Base-by-base conservation (phyloP, 129 eudicot genomes). In the Smallanthus sonchifolius region DNA sequence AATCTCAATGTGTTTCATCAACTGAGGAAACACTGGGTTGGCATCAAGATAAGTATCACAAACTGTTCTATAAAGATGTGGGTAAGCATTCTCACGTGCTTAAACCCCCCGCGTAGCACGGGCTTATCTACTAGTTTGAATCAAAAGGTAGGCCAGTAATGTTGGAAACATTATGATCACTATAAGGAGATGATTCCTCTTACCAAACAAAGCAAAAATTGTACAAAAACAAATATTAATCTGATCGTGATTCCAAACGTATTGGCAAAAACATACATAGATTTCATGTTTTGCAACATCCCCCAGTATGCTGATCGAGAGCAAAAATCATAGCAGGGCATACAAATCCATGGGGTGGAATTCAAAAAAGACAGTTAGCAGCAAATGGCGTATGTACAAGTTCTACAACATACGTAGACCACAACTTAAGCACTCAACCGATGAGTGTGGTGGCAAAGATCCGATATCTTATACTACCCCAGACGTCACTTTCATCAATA, bases 391-490 rank as follows among this genome's bases (percentile, higher is more conserved):
- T 42, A 65, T 65, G 36, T 40, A 73, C 37, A 73, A 45, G 51
- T 16, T 67, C 51, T 5, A 65, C 28, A 55, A 56, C 39, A 44
- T 20, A 7, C 35, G 24, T 15, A 56, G 61, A 36, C 47, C 61
- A 67, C 54, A 39, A 51, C 19, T 65, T 34, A 38, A 15, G 64
- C 36, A 59, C 54, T 79, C 49, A 79, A 10, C 51, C 64, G 4
- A 73, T 20, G 2, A 73, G 79, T 52, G 60, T 80, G 36, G 99
- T 94, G 47, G 59, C 92, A 78, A 88, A 94, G 65, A 94, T 82
- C 70, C 89, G 82, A 74, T 62, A 91, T 24, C 75, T 81, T 72
- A 97, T 79, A 66, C 88, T 88, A 65, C 82, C 89, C 97, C 96
- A 94, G 0, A 60, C 66, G 70, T 91, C 84, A 51, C 19, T 79